A percentile compares a stretch with the other conserved stretches of the same genome.
Conservation (phyloP, 2,329 filamentous ascomycete genomes). For the Arachnomyces sp. region DNA sequence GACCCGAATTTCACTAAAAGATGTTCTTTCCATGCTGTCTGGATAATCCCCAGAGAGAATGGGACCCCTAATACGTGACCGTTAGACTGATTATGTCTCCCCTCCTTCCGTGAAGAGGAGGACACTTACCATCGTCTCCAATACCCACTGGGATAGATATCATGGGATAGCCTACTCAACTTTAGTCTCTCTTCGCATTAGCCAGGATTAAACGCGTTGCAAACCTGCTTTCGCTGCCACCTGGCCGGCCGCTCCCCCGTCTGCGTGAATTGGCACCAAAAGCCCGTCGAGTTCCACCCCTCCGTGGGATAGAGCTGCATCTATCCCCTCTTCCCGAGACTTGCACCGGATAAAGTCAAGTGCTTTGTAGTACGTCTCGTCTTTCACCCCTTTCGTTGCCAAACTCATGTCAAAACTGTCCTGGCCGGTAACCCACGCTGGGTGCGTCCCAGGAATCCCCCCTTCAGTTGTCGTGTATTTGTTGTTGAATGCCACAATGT, state of each 20-base stretch:
- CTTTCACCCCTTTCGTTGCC: constrained; percentile 50
- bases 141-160: constrained; percentile 60
- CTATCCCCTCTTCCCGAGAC: constrained; percentile 58
- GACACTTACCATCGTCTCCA: constrained; percentile 19
- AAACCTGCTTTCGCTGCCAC: constrained; percentile 62
- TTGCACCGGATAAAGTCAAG: constrained; percentile 52
- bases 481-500: constrained; percentile 57
- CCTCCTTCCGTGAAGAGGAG: no score
- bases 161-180: constrained; percentile 48
- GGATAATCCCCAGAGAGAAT: constrained; percentile 34
- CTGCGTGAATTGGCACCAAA: constrained; percentile 51
- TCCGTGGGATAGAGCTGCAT: constrained; percentile 51
- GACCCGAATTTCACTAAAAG: constrained; percentile 23
- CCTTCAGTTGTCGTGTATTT: constrained; percentile 60
- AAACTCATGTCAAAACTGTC: constrained; percentile 60
- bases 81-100: constrained; percentile 9
- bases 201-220: no score
- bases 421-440: constrained; percentile 62
- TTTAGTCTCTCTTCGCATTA: not conserved
- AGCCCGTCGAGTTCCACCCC: constrained; percentile 48
- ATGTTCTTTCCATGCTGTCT: constrained; percentile 25
- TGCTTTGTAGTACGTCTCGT: constrained; percentile 61
- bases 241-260: constrained; percentile 59
- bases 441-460: constrained; percentile 51
- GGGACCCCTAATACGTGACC: constrained; percentile 29